Conservation (phyloP, 2,329 filamentous ascomycete genomes). For the Diplodia mutila region DNA sequence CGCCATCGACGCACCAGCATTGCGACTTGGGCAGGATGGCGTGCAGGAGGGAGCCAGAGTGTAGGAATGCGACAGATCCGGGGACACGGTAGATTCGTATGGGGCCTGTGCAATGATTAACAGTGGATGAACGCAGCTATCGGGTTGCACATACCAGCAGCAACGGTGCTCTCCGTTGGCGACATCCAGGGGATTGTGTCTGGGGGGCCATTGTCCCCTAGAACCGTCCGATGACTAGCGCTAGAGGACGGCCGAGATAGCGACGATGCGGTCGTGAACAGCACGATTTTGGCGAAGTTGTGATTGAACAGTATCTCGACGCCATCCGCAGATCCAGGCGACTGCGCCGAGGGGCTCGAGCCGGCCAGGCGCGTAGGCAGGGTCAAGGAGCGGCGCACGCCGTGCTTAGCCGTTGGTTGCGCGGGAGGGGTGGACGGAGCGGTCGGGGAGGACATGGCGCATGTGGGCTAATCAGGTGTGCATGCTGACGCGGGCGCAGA, state of each 20-base stretch:
- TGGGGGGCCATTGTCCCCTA: constrained; percentile 51
- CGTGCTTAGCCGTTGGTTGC: constrained; percentile 31
- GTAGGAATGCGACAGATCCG: constrained; percentile 84
- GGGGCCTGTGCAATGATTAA: constrained; percentile 55
- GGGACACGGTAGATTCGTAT: constrained; percentile 85
- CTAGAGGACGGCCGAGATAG: constrained; percentile 42
- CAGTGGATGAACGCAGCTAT: constrained; percentile 8
- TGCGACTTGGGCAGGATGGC: constrained; percentile 88
- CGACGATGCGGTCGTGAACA: constrained; percentile 55
- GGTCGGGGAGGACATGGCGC: constrained; percentile 39
- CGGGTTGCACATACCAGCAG: constrained; percentile 62
- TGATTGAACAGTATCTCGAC: constrained; percentile 77
- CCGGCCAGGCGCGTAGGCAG: constrained; percentile 47
- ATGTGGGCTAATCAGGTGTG: constrained; percentile 31
- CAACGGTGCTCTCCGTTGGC: constrained; percentile 78
- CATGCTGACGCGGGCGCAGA: constrained; percentile 31
- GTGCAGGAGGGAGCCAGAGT: constrained; percentile 80
- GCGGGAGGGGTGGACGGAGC: constrained; percentile 35
- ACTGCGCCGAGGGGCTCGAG: constrained; percentile 34
- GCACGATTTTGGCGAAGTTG: constrained; percentile 71
- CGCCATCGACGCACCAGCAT: constrained; percentile 89
- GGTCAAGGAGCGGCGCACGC: constrained; percentile 53
- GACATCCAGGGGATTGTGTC: constrained; percentile 74
- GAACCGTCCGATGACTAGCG: constrained; percentile 35
- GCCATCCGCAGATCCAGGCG: constrained; percentile 45